Evolutionary conservation across 306 rosid genomes (phyloP).

Genomic region (Glycyrrhiza uralensis): DNA sequence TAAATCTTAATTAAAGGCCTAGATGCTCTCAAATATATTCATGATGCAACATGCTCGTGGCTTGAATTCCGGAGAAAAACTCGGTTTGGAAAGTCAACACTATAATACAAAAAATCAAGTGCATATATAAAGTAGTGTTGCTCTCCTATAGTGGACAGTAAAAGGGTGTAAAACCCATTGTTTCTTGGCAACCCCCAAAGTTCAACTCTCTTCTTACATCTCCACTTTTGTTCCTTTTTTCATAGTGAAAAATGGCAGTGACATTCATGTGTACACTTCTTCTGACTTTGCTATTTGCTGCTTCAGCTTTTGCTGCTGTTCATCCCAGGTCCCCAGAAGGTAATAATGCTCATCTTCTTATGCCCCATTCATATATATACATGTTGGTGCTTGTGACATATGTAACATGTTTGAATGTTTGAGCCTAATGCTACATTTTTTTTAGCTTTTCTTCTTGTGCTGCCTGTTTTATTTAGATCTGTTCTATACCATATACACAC

Average conservation of each 20-base stretch:
- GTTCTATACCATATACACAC: not conserved
- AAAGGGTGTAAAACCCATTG: slow-evolving; percentile 7
- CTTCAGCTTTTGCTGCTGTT: slow-evolving; percentile 43
- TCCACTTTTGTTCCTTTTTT: not conserved
- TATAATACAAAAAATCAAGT: not conserved
- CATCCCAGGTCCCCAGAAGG: slow-evolving; percentile 44
- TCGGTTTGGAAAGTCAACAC: slow-evolving; percentile 26
- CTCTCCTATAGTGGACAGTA: slow-evolving; percentile 25
- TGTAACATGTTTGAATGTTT: not conserved
- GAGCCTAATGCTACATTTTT: not conserved
- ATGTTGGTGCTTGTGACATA: not conserved
- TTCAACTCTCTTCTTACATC: not conserved
- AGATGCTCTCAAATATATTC: not conserved
- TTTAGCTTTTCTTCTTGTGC: too few relatives aligned
- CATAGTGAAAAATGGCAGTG: slow-evolving; percentile 39
- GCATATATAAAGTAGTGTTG: not conserved
- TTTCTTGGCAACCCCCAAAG: slow-evolving; percentile 12
- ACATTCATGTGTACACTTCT: slow-evolving; percentile 34
- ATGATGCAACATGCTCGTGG: not conserved
- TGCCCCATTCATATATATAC: not conserved
- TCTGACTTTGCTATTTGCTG: slow-evolving; percentile 34
- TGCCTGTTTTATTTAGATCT: not conserved
- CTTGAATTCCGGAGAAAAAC: slow-evolving; percentile 50
- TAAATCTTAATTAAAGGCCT: too few relatives aligned
- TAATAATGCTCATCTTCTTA: slow-evolving; percentile 29